phyloP scores from a whole-genome alignment of 1,284 basidiomycete species.

The Heterobasidion annosum region DNA sequence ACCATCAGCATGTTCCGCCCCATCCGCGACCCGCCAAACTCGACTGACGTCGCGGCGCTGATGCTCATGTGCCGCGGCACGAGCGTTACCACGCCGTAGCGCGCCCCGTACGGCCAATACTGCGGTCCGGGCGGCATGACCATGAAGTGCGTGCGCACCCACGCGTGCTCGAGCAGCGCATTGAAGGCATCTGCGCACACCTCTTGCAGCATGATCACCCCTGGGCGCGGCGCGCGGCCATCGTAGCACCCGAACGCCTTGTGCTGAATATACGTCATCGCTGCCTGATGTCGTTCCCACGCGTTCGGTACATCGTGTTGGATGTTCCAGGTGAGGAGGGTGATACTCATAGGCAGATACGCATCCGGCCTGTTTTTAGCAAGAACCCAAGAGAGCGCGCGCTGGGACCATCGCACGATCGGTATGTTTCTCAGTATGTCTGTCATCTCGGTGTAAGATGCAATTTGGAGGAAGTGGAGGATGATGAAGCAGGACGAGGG shows the following conservation, averaged over 20 bases:
- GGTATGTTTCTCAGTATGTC: background rate
- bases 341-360: slow-evolving; percentile 23
- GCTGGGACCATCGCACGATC: slow-evolving; percentile 4
- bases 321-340: slow-evolving; percentile 61
- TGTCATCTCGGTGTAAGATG: background rate
- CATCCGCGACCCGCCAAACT: slow-evolving; percentile 41
- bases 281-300: slow-evolving; percentile 33
- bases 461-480: too few species aligned
- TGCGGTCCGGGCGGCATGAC: slow-evolving; percentile 41
- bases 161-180: slow-evolving; percentile 39
- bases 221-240: slow-evolving; percentile 38
- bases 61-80: slow-evolving; percentile 47
- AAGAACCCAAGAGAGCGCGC: slow-evolving; percentile 1
- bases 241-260: slow-evolving; percentile 35
- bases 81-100: slow-evolving; percentile 58
- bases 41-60: slow-evolving; percentile 30
- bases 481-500: too few species aligned
- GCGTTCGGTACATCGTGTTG: slow-evolving; percentile 32
- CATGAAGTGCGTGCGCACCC: slow-evolving; percentile 52
- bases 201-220: slow-evolving; percentile 60
- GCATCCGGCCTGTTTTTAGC: background rate
- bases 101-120: slow-evolving; percentile 39
- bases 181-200: slow-evolving; percentile 35
- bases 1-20: slow-evolving; percentile 45
- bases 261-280: slow-evolving; percentile 44